A percentile compares a stretch with the other conserved stretches of the same genome.
phyloP scores from a whole-genome alignment of 257 asterid genomes.

The Catharanthus roseus region DNA sequence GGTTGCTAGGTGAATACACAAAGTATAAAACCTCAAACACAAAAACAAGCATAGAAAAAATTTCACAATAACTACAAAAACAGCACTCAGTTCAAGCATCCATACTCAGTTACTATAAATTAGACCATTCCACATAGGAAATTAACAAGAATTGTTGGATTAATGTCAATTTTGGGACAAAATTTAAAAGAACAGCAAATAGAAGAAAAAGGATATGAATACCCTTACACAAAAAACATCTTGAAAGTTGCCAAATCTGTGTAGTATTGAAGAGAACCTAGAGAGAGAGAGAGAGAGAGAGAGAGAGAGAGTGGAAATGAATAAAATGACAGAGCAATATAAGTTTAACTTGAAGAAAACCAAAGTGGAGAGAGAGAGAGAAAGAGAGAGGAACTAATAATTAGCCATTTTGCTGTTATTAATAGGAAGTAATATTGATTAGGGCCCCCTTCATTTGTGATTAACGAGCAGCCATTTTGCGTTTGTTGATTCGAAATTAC shows the following conservation, averaged over 20 bases:
- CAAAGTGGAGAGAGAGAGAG: neutral
- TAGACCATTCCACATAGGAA: neutral
- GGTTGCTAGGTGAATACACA: neutral
- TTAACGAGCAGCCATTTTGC: conserved; percentile 12
- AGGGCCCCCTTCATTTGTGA: conserved; percentile 14
- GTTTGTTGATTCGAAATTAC: conserved; percentile 15
- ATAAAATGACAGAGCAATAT: conserved; percentile 3
- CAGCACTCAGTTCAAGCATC: neutral
- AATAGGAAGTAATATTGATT: conserved; percentile 20
- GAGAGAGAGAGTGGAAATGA: conserved; percentile 14
- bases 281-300: conserved; percentile 20
- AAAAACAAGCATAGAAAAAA: neutral
- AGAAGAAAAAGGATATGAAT: conserved; percentile 20
- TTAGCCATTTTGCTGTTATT: conserved; percentile 20
- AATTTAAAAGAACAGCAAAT: neutral
- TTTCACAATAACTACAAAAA: neutral
- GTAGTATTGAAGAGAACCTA: conserved; percentile 23
- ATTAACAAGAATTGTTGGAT: conserved; percentile 8
- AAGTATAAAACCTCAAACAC: neutral
- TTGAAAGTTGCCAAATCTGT: conserved; percentile 25
- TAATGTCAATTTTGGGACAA: neutral
- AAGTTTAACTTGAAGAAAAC: neutral
- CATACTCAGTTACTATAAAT: neutral
- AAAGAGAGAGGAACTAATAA: conserved; percentile 16
- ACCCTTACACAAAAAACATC: conserved; percentile 29